These are phyloP conservation scores for Sporothrix phasma DNA, from an alignment of 2,329 filamentous ascomycete species.

Conservation along the genomic window DNA sequence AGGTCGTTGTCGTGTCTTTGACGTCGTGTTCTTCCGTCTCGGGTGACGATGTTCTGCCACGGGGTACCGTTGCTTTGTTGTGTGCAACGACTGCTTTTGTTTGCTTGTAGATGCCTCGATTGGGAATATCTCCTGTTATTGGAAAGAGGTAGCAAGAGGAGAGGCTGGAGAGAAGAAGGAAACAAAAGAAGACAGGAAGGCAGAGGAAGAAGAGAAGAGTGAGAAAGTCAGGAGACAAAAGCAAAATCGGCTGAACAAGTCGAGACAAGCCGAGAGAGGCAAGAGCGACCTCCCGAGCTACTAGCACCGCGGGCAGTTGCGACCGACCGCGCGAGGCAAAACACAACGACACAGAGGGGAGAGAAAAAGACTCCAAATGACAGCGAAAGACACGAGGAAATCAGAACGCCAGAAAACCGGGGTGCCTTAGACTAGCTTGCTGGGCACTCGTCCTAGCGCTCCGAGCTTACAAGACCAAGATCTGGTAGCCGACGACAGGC, in stretches of 20 bases:
- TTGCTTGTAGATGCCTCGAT: not conserved
- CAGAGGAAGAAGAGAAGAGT: not conserved
- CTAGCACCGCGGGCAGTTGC: not conserved
- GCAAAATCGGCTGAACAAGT: not conserved
- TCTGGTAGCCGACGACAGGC: not conserved
- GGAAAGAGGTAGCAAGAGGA: not conserved
- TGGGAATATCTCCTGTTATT: slow-evolving; percentile 7
- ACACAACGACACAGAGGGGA: not conserved
- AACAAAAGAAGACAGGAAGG: not conserved
- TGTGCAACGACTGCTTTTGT: not conserved
- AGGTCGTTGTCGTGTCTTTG: not conserved
- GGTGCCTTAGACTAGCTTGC: not conserved
- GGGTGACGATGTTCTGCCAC: not conserved
- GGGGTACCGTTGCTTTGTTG: not conserved
- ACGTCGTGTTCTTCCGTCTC: not conserved
- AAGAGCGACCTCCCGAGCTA: not conserved
- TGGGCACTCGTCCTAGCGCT: not conserved
- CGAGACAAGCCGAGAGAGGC: not conserved
- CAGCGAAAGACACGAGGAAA: not conserved
- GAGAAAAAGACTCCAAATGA: not conserved
- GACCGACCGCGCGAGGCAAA: not conserved
- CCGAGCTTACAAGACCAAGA: not conserved
- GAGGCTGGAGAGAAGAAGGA: not conserved
- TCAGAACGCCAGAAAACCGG: slow-evolving; percentile 2
- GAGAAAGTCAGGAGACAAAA: not conserved